These are phyloP conservation scores for Malus hybrid DNA, from an alignment of 331 rosid genomes.

Conservation along the genomic window DNA sequence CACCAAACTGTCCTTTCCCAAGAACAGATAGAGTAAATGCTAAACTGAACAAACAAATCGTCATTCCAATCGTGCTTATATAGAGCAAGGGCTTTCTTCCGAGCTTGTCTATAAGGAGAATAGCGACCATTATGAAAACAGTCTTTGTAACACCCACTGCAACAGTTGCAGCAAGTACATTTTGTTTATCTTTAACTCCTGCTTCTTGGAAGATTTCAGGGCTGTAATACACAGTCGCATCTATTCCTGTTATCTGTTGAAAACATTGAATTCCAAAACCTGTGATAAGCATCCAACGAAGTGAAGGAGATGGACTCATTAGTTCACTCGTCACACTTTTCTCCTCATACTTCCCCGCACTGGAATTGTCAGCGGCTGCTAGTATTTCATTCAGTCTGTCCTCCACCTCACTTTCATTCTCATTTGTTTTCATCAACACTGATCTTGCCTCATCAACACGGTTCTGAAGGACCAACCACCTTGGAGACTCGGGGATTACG, in stretches of 20 bases:
- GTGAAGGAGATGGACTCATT: slow-evolving; percentile 61
- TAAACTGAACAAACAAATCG: slow-evolving; percentile 56
- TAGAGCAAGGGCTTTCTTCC: slow-evolving; percentile 80
- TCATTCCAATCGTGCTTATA: slow-evolving; percentile 82
- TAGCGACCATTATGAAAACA: slow-evolving; percentile 58
- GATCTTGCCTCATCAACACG: slow-evolving; percentile 77
- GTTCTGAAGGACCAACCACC: slow-evolving; percentile 75
- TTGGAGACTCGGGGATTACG: slow-evolving; percentile 74
- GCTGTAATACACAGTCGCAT: slow-evolving; percentile 82
- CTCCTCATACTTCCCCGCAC: slow-evolving; percentile 35
- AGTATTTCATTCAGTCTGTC: slow-evolving; percentile 73
- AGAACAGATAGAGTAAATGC: slow-evolving; percentile 41
- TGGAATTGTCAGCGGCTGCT: slow-evolving; percentile 53
- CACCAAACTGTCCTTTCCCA: slow-evolving; percentile 39
- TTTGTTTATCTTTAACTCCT: slow-evolving; percentile 51
- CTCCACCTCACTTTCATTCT: slow-evolving; percentile 62
- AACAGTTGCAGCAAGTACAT: slow-evolving; percentile 76
- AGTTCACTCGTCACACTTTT: slow-evolving; percentile 62
- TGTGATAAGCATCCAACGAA: slow-evolving; percentile 63
- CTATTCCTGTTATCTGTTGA: slow-evolving; percentile 87
- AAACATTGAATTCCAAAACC: slow-evolving; percentile 83
- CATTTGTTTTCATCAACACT: slow-evolving; percentile 64
- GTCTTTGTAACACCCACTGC: slow-evolving; percentile 86
- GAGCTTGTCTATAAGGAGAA: slow-evolving; percentile 57
- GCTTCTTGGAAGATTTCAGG: slow-evolving; percentile 70